phyloP scores from a whole-genome alignment of 805 yeast species.

The Henningerozyma blattae region DNA sequence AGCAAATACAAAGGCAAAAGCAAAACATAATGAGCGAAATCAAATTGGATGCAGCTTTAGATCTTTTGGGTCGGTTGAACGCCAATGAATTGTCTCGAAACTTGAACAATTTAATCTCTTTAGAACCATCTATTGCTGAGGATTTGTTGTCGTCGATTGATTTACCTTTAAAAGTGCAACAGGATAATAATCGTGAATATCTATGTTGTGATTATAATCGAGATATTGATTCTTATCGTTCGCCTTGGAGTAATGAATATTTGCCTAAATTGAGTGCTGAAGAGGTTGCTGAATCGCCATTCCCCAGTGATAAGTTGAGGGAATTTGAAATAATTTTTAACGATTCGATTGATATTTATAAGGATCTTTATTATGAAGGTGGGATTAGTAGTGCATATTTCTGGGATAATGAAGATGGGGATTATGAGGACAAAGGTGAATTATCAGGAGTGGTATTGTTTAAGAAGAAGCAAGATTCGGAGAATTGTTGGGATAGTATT shows the following conservation, averaged over 20 bases:
- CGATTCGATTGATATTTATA: slow-evolving; percentile 82
- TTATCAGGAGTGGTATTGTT: slow-evolving; percentile 89
- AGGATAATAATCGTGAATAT: slow-evolving; percentile 38
- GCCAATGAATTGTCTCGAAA: slow-evolving; percentile 45
- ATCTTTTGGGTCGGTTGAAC: slow-evolving; percentile 61
- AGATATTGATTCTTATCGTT: slow-evolving; percentile 84
- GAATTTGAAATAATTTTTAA: slow-evolving; percentile 72
- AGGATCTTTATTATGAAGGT: slow-evolving; percentile 92
- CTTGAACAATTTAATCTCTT: slow-evolving; percentile 32
- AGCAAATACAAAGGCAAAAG: too few relatives aligned
- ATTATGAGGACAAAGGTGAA: slow-evolving; percentile 20
- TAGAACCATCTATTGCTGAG: slow-evolving; percentile 63
- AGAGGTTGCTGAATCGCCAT: slow-evolving; percentile 58
- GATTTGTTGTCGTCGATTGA: slow-evolving; percentile 82
- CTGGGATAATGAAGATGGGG: slow-evolving; percentile 65
- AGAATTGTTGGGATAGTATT: slow-evolving; percentile 80
- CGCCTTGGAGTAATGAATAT: slow-evolving; percentile 82
- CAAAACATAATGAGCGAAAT: background rate
- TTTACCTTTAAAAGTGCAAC: slow-evolving; percentile 45
- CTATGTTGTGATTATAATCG: slow-evolving; percentile 90
- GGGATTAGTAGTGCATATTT: slow-evolving; percentile 82
- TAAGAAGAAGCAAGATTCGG: slow-evolving; percentile 40
- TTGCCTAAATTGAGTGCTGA: slow-evolving; percentile 27
- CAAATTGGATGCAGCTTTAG: slow-evolving; percentile 55
- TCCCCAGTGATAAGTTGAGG: slow-evolving; percentile 56